A percentile compares a stretch with the other conserved stretches of the same genome.
These are phyloP conservation scores for Colletotrichum orchidophilum DNA, from an alignment of 2,329 filamentous ascomycete genomes.

Conservation along the genomic window DNA sequence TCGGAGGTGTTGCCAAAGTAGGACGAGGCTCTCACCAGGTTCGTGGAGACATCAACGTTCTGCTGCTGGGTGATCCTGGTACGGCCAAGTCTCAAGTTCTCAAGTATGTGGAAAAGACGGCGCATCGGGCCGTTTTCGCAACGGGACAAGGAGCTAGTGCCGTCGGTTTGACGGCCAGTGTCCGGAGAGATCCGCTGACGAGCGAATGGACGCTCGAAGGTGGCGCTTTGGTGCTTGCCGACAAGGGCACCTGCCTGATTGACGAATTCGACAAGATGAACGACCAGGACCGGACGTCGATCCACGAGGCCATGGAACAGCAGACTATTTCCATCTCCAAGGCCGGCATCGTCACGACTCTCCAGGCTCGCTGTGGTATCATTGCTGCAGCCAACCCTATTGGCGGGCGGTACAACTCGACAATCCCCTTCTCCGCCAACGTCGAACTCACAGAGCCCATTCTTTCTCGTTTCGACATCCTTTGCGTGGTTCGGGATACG, in stretches of 20 bases:
- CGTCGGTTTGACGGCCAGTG: constrained; percentile 96
- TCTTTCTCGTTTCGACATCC: constrained; percentile 95
- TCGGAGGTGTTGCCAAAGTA: constrained; percentile 92
- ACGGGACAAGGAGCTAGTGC: constrained; percentile 97
- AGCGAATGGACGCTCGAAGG: constrained; percentile 98
- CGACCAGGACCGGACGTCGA: constrained; percentile 96
- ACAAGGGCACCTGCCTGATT: constrained; percentile 94
- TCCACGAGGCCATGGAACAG: constrained; percentile 99
- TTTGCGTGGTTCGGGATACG: constrained; percentile 94
- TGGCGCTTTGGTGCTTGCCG: constrained; percentile 92
- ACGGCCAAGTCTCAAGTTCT: constrained; percentile 98
- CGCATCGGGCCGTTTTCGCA: constrained; percentile 95
- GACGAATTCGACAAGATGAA: constrained; percentile 99
- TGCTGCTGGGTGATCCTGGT: constrained; percentile 95
- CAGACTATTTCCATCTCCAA: constrained; percentile 99
- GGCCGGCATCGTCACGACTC: constrained; percentile 95
- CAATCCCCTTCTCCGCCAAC: constrained; percentile 94
- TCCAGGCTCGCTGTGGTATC: constrained; percentile 95
- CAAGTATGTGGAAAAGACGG: constrained; percentile 98
- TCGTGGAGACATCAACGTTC: constrained; percentile 96
- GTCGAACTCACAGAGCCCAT: constrained; percentile 98
- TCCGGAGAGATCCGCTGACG: constrained; percentile 93
- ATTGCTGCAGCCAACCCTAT: constrained; percentile 97
- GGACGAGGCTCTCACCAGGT: constrained; percentile 91
- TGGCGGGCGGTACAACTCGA: constrained; percentile 95